Evolutionary conservation across 257 asterid genomes (phyloP), one percentile per base, ranked within the genome.

Genomic region (Coffea canephora): DNA sequence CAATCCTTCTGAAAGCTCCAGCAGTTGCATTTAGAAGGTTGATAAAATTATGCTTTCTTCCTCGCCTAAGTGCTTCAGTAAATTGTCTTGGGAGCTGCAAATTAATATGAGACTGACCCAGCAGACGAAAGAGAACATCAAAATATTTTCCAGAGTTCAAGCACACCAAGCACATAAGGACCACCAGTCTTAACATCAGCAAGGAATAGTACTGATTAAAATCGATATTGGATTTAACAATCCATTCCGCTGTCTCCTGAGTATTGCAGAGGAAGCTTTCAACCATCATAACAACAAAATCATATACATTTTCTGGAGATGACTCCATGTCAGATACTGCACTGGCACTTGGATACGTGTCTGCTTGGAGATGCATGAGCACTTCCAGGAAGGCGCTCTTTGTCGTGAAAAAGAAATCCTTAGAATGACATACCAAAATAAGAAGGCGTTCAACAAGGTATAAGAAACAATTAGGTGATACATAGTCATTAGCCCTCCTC

Each of bases 401-500:
- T 45, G 89, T 75, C 0, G 91, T 71, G 84, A 78, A 91, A 75
- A 86, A 86, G 83, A 3, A 78, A 21, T 84, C 86, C 2, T 23
- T 61, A 16, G 84, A 71, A 68, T 71, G 87, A 65, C 90, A 90
- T 72, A 79, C 86, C 83, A 85, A 16, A 46, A 89, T 76, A 81
- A 91, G 10, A 11, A 89, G 86, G 36, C 91, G 88, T 71, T 91
- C 97, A 46, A 89, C 55, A 19, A 92, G 89, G 87, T 88, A 88
- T 34, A 89, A 74, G 89, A 92, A 92, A 77, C 93, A 89, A 50
- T 57, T 34, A 0, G 96, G 97, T 49, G 96, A 84, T 46, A 91
- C 87, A 16, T 76, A 88, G 82, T 88, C 89, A 5, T 5, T 23
- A 5, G 50, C 11, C 8, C 21, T 49, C 73, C 49, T 83, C 90